Evolutionary conservation across 2,329 filamentous ascomycete genomes (phyloP), one percentile per base, ranked within the genome.

Genomic region (Setomelanomma holmii): DNA sequence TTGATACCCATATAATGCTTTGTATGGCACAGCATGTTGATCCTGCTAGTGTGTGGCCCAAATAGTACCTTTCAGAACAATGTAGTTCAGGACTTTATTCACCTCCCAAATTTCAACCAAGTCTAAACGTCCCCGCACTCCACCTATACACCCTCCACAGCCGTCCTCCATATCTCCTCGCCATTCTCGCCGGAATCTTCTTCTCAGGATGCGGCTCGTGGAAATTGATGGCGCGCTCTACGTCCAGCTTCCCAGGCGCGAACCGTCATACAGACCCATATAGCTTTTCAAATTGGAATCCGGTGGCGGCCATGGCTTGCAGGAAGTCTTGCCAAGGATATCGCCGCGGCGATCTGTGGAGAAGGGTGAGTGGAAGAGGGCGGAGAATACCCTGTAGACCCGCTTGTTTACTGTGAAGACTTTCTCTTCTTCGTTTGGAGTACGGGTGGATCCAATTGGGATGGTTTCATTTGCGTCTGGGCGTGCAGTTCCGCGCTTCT

Each of bases 1-100:
- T 55, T 52, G 52, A 58, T 58, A 58, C 52, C 55, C 55, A 30
- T 14, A 30, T 6, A 30, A 3, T 6, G 3, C 27, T 6, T 30
- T 8, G 27, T n/a, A n/a, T n/a, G n/a, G n/a, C n/a, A n/a, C n/a
- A 30, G 27, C 27, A 30, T 30, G 27, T 30, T 30, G 3, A 30
- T 30, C 27, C 14, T 30, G 27, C 27, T 30, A 30, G 27, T 30
- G 27, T 14, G 14, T 30, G 14, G 27, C 27, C 14, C 14, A 30
- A 30, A n/a, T n/a, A n/a, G n/a, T n/a, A n/a, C n/a, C n/a, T n/a
- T n/a, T n/a, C n/a, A n/a, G n/a, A n/a, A n/a, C n/a, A n/a, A n/a
- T n/a, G n/a, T n/a, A n/a, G n/a, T n/a, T n/a, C n/a, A n/a, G n/a
- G n/a, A n/a, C n/a, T n/a, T n/a, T n/a, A n/a, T n/a, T n/a, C n/a